Evolutionary conservation across 108 stramenopile genomes (phyloP).

Genomic region (Tribonema minus): DNA sequence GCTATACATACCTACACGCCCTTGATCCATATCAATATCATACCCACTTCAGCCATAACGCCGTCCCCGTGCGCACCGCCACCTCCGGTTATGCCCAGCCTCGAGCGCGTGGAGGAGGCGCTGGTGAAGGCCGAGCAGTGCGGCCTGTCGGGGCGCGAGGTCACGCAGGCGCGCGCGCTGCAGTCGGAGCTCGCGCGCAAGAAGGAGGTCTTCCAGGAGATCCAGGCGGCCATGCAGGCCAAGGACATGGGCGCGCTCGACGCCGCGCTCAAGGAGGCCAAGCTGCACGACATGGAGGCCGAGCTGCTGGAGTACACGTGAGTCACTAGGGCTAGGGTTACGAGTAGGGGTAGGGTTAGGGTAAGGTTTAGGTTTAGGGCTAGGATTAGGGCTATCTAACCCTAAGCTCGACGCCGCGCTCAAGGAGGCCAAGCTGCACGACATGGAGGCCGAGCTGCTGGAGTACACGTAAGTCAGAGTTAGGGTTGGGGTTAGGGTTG

Average conservation of each 20-base stretch:
- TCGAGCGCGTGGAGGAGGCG: background rate
- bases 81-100: background rate
- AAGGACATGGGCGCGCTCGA: conserved; percentile 48
- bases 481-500: background rate
- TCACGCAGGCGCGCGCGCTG: conserved; percentile 19
- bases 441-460: conserved; percentile 33
- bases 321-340: background rate
- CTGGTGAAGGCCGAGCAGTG: background rate
- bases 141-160: conserved; percentile 17
- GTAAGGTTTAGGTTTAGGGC: background rate
- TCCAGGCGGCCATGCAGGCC: conserved; percentile 40
- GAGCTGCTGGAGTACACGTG: background rate
- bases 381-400: too few relatives aligned
- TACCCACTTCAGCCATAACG: background rate
- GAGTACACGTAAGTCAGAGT: background rate
- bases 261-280: conserved; percentile 47
- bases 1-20: too few relatives aligned
- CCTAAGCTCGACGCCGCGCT: conserved; percentile 47
- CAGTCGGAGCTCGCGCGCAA: conserved; percentile 23
- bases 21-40: too few relatives aligned
- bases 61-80: background rate
- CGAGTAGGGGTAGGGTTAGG: too few relatives aligned
- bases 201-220: conserved; percentile 12
- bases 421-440: conserved; percentile 45
- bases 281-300: conserved; percentile 44